Conservation (phyloP, 768 basidiomycete genomes). For the Tulasnella calospora region DNA sequence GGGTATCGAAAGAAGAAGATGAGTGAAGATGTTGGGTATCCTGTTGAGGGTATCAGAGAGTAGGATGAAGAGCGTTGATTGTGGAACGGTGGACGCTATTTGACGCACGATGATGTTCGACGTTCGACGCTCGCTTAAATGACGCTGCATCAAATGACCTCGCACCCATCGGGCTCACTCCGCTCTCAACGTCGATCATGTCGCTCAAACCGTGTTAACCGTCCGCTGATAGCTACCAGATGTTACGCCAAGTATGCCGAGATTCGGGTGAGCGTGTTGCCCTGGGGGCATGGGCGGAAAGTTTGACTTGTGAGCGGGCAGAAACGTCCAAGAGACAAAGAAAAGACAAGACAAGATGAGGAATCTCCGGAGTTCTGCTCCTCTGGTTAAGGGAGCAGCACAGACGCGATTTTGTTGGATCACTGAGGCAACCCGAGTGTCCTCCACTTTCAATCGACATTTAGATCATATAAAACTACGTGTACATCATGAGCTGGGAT, state of each 20-base stretch:
- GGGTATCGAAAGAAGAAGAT: neutral
- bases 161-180: neutral
- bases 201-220: neutral
- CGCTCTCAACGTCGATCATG: neutral
- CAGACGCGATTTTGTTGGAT: too few species aligned
- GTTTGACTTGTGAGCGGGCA: too few species aligned
- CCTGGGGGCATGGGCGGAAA: too few species aligned
- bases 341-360: neutral
- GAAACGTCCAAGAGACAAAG: too few species aligned
- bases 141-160: neutral
- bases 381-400: too few species aligned
- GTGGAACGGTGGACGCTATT: neutral
- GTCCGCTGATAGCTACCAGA: too few species aligned
- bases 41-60: slow-evolving; percentile 9
- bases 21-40: neutral
- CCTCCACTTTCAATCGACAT: neutral
- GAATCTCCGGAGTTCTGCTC: too few species aligned
- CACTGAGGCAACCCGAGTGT: neutral
- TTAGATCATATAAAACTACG: too few species aligned
- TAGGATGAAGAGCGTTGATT: neutral
- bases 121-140: neutral
- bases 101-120: neutral
- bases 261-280: too few species aligned
- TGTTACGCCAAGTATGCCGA: too few species aligned
- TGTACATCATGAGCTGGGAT: too few species aligned